Evolutionary conservation across 1,284 basidiomycete species (phyloP), one percentile per base, ranked within the genome.

Genomic region (Ustilago cynodontis): DNA sequence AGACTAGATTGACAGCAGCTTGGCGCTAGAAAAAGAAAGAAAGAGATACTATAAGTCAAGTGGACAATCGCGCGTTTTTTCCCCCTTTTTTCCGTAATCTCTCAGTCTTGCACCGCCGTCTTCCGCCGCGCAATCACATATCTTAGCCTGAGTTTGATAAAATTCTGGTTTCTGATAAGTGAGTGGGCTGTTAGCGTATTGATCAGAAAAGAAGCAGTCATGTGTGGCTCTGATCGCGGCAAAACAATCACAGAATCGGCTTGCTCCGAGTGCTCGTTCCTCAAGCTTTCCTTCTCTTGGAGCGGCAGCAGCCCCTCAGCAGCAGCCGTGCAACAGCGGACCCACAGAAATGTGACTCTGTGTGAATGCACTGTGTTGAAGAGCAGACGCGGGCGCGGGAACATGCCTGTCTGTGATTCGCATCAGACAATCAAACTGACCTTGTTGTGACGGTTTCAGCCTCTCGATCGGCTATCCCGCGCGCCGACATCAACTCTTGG

Each of bases 1-100:
- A 50, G 24, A 50, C 29, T 31, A 52, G 41, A 20, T 43, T 22
- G 41, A 43, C 50, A 52, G 50, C 20, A 39, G 57, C 43, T 47
- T 39, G 50, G 28, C 49, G 31, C 47, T 18, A 20, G 14, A 2
- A 51, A 51, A 29, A 11, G 11, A 33, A 33, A 11, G 31, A 33
- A 33, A 61, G 51, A 61, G n/a, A n/a, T n/a, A n/a, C n/a, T n/a
- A n/a, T n/a, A n/a, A 54, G 59, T 54, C 55, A 55, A 62, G 59
- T 62, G 22, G 11, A 41, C 57, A 39, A 50, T 59, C 60, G 52
- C 41, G n/a, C 24, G 14, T 29, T 47, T 56, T 64, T 56, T 43
- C 41, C n/a, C 20, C 62, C 45, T 56, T 64, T 57, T 57, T 64
- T 43, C 61, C 61, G 61, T 56, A 64, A 64, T 64, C 61, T 64